Percentiles rank a stretch among this genome's conserved stretches.
These are phyloP conservation scores for Porphyrellus cyaneotinctus DNA, from an alignment of 768 basidiomycete genomes.

Conservation along the genomic window DNA sequence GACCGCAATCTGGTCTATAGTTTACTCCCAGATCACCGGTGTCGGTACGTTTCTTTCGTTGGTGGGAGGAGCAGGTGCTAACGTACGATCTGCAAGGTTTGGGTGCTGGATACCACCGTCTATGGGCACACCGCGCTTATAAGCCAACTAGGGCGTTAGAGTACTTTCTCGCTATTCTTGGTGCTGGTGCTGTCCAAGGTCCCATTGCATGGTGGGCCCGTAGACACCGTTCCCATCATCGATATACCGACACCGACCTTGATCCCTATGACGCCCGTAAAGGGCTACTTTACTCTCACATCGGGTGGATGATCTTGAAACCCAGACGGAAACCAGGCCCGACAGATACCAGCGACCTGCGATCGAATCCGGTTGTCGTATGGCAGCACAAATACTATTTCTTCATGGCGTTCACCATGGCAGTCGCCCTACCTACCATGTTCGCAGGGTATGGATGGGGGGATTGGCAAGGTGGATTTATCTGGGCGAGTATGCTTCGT, in stretches of 20 bases:
- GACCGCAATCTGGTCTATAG: slow-evolving; percentile 1
- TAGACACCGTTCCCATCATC: slow-evolving; percentile 91
- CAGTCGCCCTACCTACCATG: slow-evolving; percentile 60
- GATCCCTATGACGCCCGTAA: slow-evolving; percentile 90
- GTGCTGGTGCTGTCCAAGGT: slow-evolving; percentile 86
- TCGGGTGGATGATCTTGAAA: slow-evolving; percentile 89
- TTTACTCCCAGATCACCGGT: slow-evolving; percentile 64
- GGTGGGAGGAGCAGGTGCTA: not conserved
- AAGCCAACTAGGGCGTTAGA: slow-evolving; percentile 83
- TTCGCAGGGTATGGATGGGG: slow-evolving; percentile 20
- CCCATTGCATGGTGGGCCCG: slow-evolving; percentile 98
- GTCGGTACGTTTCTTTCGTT: slow-evolving; percentile 48
- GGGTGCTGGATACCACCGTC: slow-evolving; percentile 88
- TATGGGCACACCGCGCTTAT: slow-evolving; percentile 92
- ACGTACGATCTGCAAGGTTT: slow-evolving; percentile 43
- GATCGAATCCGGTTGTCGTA: slow-evolving; percentile 66
- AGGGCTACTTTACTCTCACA: slow-evolving; percentile 78
- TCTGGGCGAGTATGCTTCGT: slow-evolving; percentile 41
- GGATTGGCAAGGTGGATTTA: slow-evolving; percentile 25
- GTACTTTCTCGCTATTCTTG: slow-evolving; percentile 76
- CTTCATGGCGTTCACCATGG: slow-evolving; percentile 59
- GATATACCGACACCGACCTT: slow-evolving; percentile 92
- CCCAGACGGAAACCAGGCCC: slow-evolving; percentile 81
- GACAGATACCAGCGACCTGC: slow-evolving; percentile 80
- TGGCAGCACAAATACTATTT: slow-evolving; percentile 86